Evolutionary conservation across 495 filamentous ascomycete genomes (phyloP), one percentile per base, ranked within the genome.

Genomic region (Penicillium daleae): DNA sequence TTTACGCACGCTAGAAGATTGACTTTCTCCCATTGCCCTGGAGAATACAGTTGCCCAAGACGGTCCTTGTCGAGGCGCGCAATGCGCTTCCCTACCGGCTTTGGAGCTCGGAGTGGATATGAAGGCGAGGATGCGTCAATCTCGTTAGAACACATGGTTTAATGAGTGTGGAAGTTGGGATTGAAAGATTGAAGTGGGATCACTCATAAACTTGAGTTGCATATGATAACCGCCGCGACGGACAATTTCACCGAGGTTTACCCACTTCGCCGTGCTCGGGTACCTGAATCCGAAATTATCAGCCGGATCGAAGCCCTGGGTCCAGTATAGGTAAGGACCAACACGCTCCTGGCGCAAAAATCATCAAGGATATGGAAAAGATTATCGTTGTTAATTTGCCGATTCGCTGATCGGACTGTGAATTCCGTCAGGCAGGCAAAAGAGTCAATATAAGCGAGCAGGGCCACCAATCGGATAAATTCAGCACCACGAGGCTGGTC

Each of bases 41-140:
- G 51, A 21, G 51, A 54, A 33, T 54, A 54, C 5, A 54, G 51
- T 29, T 54, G 51, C 51, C 15, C 29, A 22, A 54, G 51, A 9
- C 51, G 51, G 29, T 54, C 51, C 27, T 54, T 54, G 31, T 54
- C 51, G 17, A 54, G 51, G n/a, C 51, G 51, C 7, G 51, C 51
- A 54, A 54, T 54, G 7, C 51, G 51, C 51, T 54, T 54, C 9
- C 51, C 51, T 10, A 54, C 51, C n/a, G 29, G 51, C 31, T n/a
- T 32, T 8, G 51, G 15, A 22, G 51, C 29, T 21, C 51, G 51
- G 15, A 54, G 51, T 1, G 51, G 51, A 35, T 54, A 54, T 21
- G 51, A 6, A 21, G n/a, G 13, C 0, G 51, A 24, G 9, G 6
- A 8, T 9, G 24, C 29, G 4, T 54, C 51, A 19, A 13, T 35